These are phyloP conservation scores for Fusarium begoniae DNA, from an alignment of 2,329 filamentous ascomycete genomes.

Conservation along the genomic window DNA sequence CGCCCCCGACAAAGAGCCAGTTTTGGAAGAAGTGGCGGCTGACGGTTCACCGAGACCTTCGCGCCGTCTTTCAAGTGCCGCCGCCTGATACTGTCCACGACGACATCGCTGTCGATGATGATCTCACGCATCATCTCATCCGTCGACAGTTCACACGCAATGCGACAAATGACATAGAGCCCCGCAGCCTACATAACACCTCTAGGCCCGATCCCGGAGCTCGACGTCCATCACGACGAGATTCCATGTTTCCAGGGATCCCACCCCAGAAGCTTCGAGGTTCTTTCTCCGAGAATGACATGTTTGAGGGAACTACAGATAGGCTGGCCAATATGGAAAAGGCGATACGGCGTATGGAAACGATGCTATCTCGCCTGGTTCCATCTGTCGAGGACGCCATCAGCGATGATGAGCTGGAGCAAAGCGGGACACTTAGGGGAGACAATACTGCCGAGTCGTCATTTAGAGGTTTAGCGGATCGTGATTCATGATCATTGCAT, in stretches of 20 bases:
- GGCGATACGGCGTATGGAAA: slow-evolving; percentile 58
- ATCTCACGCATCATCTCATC: slow-evolving; percentile 66
- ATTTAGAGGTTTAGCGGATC: slow-evolving; percentile 32
- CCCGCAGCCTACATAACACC: slow-evolving; percentile 30
- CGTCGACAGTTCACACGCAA: slow-evolving; percentile 63
- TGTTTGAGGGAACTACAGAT: slow-evolving; percentile 54
- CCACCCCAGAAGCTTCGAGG: slow-evolving; percentile 56
- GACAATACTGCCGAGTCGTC: slow-evolving; percentile 46
- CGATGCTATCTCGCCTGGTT: slow-evolving; percentile 54
- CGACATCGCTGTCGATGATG: slow-evolving; percentile 68
- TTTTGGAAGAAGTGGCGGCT: slow-evolving; percentile 76
- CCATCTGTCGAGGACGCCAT: slow-evolving; percentile 42
- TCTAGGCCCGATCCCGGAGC: slow-evolving; percentile 38
- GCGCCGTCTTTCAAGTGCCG: slow-evolving; percentile 76
- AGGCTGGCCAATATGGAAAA: slow-evolving; percentile 62
- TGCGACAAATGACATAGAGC: slow-evolving; percentile 47
- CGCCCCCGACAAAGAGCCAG: slow-evolving; percentile 47
- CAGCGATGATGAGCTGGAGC: slow-evolving; percentile 41
- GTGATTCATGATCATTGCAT: slow-evolving; percentile 5
- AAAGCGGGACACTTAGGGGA: slow-evolving; percentile 43
- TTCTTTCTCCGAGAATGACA: slow-evolving; percentile 58
- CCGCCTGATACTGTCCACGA: slow-evolving; percentile 69
- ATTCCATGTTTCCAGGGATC: slow-evolving; percentile 66
- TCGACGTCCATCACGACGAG: slow-evolving; percentile 56
- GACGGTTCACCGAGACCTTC: slow-evolving; percentile 75